Percentiles rank a stretch among this genome's conserved stretches.
Conservation (phyloP, 129 eudicot species). For the Chrysanthemum seticuspe region DNA sequence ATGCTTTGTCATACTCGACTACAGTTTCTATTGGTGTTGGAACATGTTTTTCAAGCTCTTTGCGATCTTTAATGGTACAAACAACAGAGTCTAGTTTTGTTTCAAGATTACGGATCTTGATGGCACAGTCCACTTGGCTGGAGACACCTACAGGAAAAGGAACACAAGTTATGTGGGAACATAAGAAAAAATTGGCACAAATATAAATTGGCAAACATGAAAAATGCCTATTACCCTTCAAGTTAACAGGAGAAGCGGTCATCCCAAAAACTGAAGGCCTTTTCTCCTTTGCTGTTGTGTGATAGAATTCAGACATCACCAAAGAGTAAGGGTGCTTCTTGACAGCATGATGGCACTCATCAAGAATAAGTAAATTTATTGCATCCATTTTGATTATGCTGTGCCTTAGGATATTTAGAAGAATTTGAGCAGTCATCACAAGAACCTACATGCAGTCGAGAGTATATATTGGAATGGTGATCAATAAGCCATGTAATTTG, state of each 20-base stretch:
- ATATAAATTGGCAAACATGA: constrained; percentile 9
- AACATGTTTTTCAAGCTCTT: constrained; percentile 93
- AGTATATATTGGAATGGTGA: constrained; percentile 6
- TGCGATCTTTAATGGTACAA: constrained; percentile 93
- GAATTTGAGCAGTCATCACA: constrained; percentile 99
- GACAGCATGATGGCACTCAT: constrained; percentile 99
- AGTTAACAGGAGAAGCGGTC: constrained; percentile 99
- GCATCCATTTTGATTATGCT: constrained; percentile 96
- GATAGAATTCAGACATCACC: constrained; percentile 99
- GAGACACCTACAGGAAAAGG: constrained; percentile 65
- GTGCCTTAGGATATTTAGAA: constrained; percentile 88
- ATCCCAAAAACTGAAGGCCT: constrained; percentile 97
- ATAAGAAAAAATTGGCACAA: background rate
- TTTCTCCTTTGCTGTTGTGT: constrained; percentile 91
- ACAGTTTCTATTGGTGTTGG: constrained; percentile 97
- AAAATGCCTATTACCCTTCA: constrained; percentile 59
- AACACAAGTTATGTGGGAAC: constrained; percentile 8
- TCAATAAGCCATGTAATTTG: background rate
- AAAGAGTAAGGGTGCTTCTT: constrained; percentile 97
- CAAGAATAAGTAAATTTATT: constrained; percentile 80
- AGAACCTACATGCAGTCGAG: constrained; percentile 61
- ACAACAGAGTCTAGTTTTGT: constrained; percentile 89
- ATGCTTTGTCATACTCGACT: constrained; percentile 95
- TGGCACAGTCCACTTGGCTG: constrained; percentile 96
- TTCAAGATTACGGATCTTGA: constrained; percentile 96